phyloP scores from a whole-genome alignment of 2,329 filamentous ascomycete species.

The Pyrenophora teres region DNA sequence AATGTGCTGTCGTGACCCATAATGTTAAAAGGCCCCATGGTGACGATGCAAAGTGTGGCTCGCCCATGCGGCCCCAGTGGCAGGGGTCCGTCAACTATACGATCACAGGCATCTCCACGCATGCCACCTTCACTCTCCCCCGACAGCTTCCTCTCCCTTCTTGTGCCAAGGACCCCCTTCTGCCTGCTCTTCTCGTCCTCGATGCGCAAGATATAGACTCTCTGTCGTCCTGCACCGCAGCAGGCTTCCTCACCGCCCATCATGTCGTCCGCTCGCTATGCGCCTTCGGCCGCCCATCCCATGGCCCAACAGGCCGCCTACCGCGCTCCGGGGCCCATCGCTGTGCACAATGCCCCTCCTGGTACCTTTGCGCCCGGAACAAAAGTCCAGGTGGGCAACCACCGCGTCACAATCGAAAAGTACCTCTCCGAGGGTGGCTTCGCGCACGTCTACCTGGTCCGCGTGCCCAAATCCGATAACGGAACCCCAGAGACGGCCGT shows the following conservation, averaged over 20 bases:
- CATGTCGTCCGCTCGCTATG: conserved; percentile 49
- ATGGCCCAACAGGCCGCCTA: conserved; percentile 46
- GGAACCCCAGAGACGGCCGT: conserved; percentile 82
- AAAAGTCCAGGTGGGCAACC: conserved; percentile 92
- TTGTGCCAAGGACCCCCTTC: conserved; percentile 4
- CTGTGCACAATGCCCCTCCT: conserved; percentile 48
- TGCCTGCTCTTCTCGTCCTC: conserved; percentile 20
- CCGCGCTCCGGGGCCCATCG: conserved; percentile 36
- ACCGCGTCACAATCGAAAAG: conserved; percentile 92
- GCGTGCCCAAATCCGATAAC: conserved; percentile 71
- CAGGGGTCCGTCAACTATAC: conserved; percentile 15
- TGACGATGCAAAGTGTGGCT: conserved; percentile 37
- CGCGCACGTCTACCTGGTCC: conserved; percentile 96
- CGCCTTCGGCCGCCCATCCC: conserved; percentile 39
- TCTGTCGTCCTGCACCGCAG: conserved; percentile 39
- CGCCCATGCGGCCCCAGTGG: conserved; percentile 15
- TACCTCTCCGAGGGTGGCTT: conserved; percentile 98
- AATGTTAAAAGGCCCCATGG: not conserved
- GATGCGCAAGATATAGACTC: conserved; percentile 42
- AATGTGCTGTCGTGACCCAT: not conserved
- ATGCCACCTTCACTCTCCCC: conserved; percentile 20
- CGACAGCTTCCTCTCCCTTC: conserved; percentile 17
- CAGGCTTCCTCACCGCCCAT: conserved; percentile 41
- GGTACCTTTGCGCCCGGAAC: conserved; percentile 93
- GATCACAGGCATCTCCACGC: conserved; percentile 15